These are phyloP conservation scores for Diaporthe citrichinensis DNA, from an alignment of 2,329 filamentous ascomycete species.

Conservation along the genomic window DNA sequence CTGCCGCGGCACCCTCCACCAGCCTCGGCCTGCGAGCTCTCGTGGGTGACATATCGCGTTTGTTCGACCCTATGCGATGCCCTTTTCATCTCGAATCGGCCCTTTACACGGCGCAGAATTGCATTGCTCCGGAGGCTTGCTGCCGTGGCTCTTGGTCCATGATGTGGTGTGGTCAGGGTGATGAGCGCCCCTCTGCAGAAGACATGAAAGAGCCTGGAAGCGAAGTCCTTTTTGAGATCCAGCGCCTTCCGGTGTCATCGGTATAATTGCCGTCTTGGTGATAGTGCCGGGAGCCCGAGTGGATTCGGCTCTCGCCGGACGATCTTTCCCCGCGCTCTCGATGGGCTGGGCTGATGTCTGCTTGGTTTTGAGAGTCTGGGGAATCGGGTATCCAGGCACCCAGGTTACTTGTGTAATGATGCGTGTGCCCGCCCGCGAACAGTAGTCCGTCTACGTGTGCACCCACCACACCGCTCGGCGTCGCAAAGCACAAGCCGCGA, in stretches of 20 bases:
- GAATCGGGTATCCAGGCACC: neutral
- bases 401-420: neutral
- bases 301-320: slow-evolving; percentile 13
- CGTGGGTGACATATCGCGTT: neutral
- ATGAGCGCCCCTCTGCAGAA: neutral
- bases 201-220: neutral
- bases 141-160: slow-evolving; percentile 13
- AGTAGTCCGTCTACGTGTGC: neutral
- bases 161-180: slow-evolving; percentile 9
- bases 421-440: neutral
- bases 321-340: slow-evolving; percentile 25
- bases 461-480: neutral
- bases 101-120: slow-evolving; percentile 20
- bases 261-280: slow-evolving; percentile 23
- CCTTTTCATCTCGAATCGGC: slow-evolving; percentile 2
- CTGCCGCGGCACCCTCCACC: neutral
- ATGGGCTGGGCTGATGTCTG: slow-evolving; percentile 6
- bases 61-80: neutral
- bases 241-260: slow-evolving; percentile 12
- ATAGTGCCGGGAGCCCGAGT: slow-evolving; percentile 30
- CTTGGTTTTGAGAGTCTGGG: slow-evolving; percentile 9
- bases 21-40: neutral
- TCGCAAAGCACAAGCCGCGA: neutral
- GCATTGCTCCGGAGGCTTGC: slow-evolving; percentile 1
- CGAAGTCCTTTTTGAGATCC: slow-evolving; percentile 19